phyloP scores from a whole-genome alignment of 1,284 basidiomycete species.

The Ganoderma leucocontextum region DNA sequence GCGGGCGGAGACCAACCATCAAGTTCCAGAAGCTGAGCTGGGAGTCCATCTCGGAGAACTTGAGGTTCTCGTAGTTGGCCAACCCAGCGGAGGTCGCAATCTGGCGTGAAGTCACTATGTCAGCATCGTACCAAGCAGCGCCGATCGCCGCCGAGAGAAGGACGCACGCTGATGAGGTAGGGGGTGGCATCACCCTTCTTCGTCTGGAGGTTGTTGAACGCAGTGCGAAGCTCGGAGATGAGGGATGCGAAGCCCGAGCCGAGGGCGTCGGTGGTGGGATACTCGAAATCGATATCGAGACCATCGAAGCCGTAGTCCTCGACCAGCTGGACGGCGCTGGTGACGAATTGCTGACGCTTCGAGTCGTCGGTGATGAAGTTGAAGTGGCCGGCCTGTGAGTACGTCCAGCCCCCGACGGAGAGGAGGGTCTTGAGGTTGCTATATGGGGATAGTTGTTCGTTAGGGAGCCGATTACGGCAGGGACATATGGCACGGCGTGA shows the following conservation, averaged over 20 bases:
- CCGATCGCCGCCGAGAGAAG: neutral
- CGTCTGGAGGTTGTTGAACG: conserved; percentile 58
- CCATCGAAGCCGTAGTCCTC: conserved; percentile 93
- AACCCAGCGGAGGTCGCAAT: conserved; percentile 69
- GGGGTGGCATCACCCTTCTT: conserved; percentile 67
- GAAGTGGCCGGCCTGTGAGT: conserved; percentile 73
- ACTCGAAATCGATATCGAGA: conserved; percentile 79
- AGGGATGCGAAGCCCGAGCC: conserved; percentile 69
- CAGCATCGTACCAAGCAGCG: neutral
- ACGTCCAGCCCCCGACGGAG: conserved; percentile 82
- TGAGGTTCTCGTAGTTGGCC: conserved; percentile 71
- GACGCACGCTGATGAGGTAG: conserved; percentile 62
- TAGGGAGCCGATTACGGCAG: conserved; percentile 28
- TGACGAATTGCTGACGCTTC: conserved; percentile 76
- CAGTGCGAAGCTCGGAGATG: conserved; percentile 61
- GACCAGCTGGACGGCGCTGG: conserved; percentile 74
- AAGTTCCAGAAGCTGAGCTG: conserved; percentile 89
- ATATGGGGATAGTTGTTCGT: conserved; percentile 5
- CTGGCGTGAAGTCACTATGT: conserved; percentile 24
- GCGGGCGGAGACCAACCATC: conserved; percentile 64
- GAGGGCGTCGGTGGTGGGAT: conserved; percentile 57
- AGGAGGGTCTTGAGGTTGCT: conserved; percentile 82
- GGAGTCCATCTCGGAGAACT: conserved; percentile 77
- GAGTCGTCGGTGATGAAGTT: conserved; percentile 62
- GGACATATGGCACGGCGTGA: neutral